Evolutionary conservation across 2,329 filamentous ascomycete genomes (phyloP).

Genomic region (Scorias spongiosa): DNA sequence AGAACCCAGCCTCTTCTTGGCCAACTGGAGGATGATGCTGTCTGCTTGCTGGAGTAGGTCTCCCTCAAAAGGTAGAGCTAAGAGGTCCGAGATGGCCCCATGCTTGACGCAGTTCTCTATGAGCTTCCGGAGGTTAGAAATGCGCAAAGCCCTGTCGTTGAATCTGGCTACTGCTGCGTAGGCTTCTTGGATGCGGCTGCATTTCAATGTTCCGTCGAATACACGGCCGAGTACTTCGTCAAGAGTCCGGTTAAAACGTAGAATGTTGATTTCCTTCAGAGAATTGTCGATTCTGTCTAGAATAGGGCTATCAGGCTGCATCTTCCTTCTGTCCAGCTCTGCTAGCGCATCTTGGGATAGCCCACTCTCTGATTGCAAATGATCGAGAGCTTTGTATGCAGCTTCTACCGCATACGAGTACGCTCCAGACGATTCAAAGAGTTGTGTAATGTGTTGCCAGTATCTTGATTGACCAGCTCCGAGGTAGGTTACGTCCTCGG

Average conservation of each 20-base stretch:
- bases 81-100: conserved; percentile 29
- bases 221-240: conserved; percentile 67
- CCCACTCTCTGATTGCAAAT: conserved; percentile 8
- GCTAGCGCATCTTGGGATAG: conserved; percentile 9
- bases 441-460: conserved; percentile 67
- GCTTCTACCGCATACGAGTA: conserved; percentile 77
- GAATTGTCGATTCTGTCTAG: conserved; percentile 12
- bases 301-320: conserved; percentile 14
- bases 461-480: conserved; percentile 67
- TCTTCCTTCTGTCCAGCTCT: conserved; percentile 15
- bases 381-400: conserved; percentile 39
- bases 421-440: conserved; percentile 65
- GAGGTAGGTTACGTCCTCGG: conserved; percentile 53
- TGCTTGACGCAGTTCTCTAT: conserved; percentile 27
- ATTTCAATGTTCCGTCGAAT: conserved; percentile 68
- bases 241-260: conserved; percentile 26
- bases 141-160: conserved; percentile 50
- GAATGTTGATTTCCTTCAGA: conserved; percentile 19
- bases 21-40: conserved; percentile 56
- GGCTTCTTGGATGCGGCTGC: conserved; percentile 66
- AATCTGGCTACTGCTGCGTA: conserved; percentile 66
- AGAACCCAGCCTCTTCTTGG: conserved; percentile 49
- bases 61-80: conserved; percentile 62
- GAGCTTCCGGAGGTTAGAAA: conserved; percentile 54
- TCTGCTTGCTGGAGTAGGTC: conserved; percentile 62